Percentiles rank a stretch among this genome's conserved stretches.
phyloP scores from a whole-genome alignment of 148 eudicot genomes.

The Spergularia bocconei region DNA sequence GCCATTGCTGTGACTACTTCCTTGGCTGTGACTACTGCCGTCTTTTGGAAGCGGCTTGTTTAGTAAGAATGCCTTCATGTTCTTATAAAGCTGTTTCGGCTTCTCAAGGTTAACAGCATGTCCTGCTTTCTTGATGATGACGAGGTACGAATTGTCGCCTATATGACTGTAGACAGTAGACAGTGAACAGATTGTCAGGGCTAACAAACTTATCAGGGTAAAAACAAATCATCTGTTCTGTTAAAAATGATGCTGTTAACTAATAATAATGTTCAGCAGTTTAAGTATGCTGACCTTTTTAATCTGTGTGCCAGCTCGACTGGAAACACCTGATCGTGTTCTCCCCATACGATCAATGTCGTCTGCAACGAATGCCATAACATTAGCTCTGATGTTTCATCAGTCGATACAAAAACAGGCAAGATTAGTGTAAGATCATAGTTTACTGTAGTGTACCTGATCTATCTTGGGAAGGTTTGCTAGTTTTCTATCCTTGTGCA shows the following conservation, averaged over 20 bases:
- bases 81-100: conserved; percentile 51
- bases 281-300: conserved; percentile 44
- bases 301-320: conserved; percentile 77
- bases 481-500: conserved; percentile 64
- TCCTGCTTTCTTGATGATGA: conserved; percentile 64
- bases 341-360: conserved; percentile 85
- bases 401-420: not conserved
- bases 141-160: conserved; percentile 63
- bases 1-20: conserved; percentile 26
- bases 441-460: conserved; percentile 40
- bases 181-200: not conserved
- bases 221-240: not conserved
- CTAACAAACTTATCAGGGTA: too few relatives aligned
- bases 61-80: conserved; percentile 58
- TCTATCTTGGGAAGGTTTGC: conserved; percentile 76
- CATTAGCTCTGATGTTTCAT: conserved; percentile 4
- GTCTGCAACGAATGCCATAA: conserved; percentile 38
- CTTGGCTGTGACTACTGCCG: conserved; percentile 26
- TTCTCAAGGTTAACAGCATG: conserved; percentile 82
- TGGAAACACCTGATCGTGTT: conserved; percentile 77
- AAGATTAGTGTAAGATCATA: not conserved
- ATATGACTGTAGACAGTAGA: conserved; percentile 51
- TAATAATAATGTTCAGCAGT: not conserved
- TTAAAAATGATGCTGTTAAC: not conserved
- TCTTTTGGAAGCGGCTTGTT: conserved; percentile 24